Evolutionary conservation across 2,329 filamentous ascomycete species (phyloP).

Genomic region (Chaetomiaceae sp.): DNA sequence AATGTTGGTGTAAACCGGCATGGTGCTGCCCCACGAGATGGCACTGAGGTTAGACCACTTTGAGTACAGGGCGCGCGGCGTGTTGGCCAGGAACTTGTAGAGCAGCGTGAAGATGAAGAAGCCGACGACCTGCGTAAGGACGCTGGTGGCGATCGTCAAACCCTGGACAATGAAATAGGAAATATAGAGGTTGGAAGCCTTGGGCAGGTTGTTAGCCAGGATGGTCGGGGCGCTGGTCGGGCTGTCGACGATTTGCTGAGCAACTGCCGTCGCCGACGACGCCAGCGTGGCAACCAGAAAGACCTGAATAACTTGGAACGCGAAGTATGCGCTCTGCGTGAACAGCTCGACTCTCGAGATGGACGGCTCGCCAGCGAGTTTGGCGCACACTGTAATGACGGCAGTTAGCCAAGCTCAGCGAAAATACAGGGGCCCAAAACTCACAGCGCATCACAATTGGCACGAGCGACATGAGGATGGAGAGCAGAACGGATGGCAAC

Average conservation of each 20-base stretch:
- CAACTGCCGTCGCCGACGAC: constrained; percentile 69
- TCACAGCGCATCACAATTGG: constrained; percentile 73
- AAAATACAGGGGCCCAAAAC: constrained; percentile 23
- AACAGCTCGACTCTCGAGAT: constrained; percentile 76
- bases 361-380: constrained; percentile 72
- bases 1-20: constrained; percentile 77
- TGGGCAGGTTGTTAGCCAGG: constrained; percentile 69
- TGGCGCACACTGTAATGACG: constrained; percentile 58
- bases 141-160: constrained; percentile 66
- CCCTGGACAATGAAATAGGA: constrained; percentile 94
- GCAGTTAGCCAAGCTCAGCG: background rate
- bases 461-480: constrained; percentile 79
- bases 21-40: constrained; percentile 76
- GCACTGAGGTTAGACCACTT: constrained; percentile 69
- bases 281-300: constrained; percentile 82
- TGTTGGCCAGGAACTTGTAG: constrained; percentile 67
- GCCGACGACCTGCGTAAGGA: constrained; percentile 65
- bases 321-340: constrained; percentile 87
- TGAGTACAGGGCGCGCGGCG: constrained; percentile 72
- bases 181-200: constrained; percentile 88
- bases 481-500: constrained; percentile 69
- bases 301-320: constrained; percentile 84
- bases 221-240: constrained; percentile 57
- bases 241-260: constrained; percentile 54
- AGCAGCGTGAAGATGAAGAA: constrained; percentile 68